Evolutionary conservation across 2,329 filamentous ascomycete genomes (phyloP).

Genomic region (Teratosphaeria epicoccoides): DNA sequence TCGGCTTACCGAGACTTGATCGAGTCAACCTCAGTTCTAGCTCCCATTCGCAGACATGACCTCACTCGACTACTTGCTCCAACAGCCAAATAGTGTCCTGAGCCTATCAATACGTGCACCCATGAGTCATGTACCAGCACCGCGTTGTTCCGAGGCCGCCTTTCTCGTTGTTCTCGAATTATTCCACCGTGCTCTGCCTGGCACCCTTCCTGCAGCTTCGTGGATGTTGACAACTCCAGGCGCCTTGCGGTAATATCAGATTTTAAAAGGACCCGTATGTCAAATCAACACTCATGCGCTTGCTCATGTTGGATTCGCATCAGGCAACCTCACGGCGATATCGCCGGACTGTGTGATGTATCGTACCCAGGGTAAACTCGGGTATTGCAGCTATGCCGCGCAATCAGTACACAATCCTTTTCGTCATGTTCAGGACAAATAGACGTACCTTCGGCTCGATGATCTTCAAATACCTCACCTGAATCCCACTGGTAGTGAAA

Average conservation of each 20-base stretch:
- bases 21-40: not conserved
- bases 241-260: not conserved
- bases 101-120: no score
- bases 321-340: slow-evolving; percentile 89
- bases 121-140: no score
- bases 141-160: no score
- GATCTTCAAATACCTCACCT: slow-evolving; percentile 97
- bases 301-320: slow-evolving; percentile 37
- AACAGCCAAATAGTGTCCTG: no score
- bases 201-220: not conserved
- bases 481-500: slow-evolving; percentile 98
- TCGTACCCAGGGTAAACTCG: slow-evolving; percentile 90
- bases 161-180: no score
- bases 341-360: slow-evolving; percentile 98
- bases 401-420: slow-evolving; percentile 8
- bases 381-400: slow-evolving; percentile 76
- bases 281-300: not conserved
- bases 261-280: no score
- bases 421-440: not conserved
- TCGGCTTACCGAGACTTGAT: no score
- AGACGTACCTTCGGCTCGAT: slow-evolving; percentile 85
- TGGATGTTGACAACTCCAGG: not conserved
- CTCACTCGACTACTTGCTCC: no score
- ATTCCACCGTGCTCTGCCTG: not conserved
- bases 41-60: no score